Evolutionary conservation across 345 rosid species (phyloP).

Genomic region (Turritis glabra): DNA sequence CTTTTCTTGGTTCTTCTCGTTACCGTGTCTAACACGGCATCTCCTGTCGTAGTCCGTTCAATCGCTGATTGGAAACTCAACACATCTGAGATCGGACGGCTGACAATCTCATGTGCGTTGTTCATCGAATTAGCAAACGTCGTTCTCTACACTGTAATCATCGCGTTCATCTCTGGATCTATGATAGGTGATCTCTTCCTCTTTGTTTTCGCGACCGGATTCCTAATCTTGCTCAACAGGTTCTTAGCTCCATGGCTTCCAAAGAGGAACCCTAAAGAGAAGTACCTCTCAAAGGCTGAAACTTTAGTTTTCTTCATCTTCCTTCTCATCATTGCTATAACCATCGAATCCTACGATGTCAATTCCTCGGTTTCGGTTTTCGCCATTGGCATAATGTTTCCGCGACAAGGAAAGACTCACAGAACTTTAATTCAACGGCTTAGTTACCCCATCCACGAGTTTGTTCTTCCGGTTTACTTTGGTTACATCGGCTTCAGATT

Average conservation of each 20-base stretch:
- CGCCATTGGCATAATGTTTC: conserved; percentile 72
- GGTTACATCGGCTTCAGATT: conserved; percentile 82
- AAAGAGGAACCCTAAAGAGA: conserved; percentile 55
- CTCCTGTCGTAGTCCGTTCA: conserved; percentile 66
- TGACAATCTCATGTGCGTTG: conserved; percentile 55
- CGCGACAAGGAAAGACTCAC: conserved; percentile 75
- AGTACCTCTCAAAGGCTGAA: conserved; percentile 66
- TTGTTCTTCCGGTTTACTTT: conserved; percentile 78
- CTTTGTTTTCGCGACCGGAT: conserved; percentile 35
- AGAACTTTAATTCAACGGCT: conserved; percentile 71
- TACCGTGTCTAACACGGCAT: conserved; percentile 62
- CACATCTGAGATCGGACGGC: conserved; percentile 69
- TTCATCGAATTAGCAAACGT: conserved; percentile 61
- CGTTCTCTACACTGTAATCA: conserved; percentile 31
- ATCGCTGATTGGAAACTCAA: conserved; percentile 67
- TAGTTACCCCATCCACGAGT: conserved; percentile 63
- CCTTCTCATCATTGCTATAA: conserved; percentile 40
- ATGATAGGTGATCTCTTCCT: conserved; percentile 40
- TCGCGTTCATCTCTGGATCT: conserved; percentile 24
- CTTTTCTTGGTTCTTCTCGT: conserved; percentile 42
- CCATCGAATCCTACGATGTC: conserved; percentile 47
- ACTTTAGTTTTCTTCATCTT: conserved; percentile 51
- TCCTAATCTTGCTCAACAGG: conserved; percentile 46
- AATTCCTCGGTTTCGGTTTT: conserved; percentile 55
- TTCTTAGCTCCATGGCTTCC: conserved; percentile 62